These are phyloP conservation scores for Arthrobotrys conoides DNA, from an alignment of 2,329 filamentous ascomycete genomes.

Conservation along the genomic window DNA sequence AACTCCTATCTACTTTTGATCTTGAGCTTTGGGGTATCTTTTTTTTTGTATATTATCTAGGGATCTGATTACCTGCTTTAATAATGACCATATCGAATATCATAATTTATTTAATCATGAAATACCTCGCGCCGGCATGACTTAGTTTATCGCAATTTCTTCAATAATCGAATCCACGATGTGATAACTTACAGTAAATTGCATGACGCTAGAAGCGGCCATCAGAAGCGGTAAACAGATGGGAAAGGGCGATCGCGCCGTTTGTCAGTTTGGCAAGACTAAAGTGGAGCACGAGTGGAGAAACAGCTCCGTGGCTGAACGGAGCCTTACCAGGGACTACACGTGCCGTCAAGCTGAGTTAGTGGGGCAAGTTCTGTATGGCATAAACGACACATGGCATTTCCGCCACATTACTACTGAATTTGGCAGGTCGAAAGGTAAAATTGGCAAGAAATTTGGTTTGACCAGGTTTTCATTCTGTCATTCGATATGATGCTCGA, in stretches of 20 bases:
- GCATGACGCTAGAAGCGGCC: constrained; percentile 3
- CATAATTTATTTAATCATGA: constrained; percentile 20
- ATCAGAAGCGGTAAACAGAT: constrained; percentile 4
- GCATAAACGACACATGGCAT: constrained; percentile 4
- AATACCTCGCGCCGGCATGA: neutral
- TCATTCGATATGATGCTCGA: neutral
- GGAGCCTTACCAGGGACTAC: constrained; percentile 22
- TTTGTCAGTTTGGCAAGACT: constrained; percentile 7
- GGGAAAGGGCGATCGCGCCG: neutral
- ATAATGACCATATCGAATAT: constrained; percentile 19
- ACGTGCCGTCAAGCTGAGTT: constrained; percentile 13
- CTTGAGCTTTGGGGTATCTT: neutral
- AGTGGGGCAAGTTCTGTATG: constrained; percentile 4
- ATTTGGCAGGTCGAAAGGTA: constrained; percentile 18
- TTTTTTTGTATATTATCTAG: constrained; percentile 21
- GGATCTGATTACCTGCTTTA: constrained; percentile 3
- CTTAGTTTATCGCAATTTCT: neutral
- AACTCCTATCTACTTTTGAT: constrained; percentile 28
- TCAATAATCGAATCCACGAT: neutral
- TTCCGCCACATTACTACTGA: neutral
- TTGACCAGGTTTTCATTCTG: constrained; percentile 13
- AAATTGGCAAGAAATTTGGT: neutral
- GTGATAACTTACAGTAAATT: neutral
- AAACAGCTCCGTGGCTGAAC: constrained; percentile 24
- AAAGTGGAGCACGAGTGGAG: constrained; percentile 1